Percentiles rank a stretch among this genome's conserved stretches.
These are phyloP conservation scores for Coffea canephora DNA, from an alignment of 257 asterid genomes.

Conservation along the genomic window DNA sequence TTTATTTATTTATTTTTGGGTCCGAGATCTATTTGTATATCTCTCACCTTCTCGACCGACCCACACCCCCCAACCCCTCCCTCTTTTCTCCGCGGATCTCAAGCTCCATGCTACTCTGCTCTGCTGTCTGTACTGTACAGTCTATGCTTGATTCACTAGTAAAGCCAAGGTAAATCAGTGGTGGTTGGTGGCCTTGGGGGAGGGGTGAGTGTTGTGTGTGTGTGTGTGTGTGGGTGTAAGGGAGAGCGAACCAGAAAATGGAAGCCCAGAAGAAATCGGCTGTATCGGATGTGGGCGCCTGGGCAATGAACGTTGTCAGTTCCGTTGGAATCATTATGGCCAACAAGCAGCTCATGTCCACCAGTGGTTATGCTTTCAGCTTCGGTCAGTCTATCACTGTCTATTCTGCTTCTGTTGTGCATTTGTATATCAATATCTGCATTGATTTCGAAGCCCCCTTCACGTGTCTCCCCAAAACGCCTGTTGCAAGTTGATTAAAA, in stretches of 20 bases:
- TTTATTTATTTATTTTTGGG: background rate
- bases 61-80: background rate
- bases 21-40: constrained; percentile 5
- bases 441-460: background rate
- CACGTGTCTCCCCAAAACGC: background rate
- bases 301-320: constrained; percentile 96
- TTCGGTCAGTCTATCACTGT: constrained; percentile 53
- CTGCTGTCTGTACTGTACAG: background rate
- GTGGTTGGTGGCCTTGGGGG: background rate
- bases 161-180: background rate
- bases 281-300: constrained; percentile 91
- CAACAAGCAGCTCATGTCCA: constrained; percentile 91
- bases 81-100: constrained; percentile 1
- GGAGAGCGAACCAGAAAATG: constrained; percentile 31
- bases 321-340: constrained; percentile 98
- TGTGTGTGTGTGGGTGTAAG: constrained; percentile 2
- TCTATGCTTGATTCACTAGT: background rate
- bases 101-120: background rate
- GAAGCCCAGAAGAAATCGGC: constrained; percentile 74
- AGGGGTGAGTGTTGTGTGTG: background rate
- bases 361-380: constrained; percentile 68
- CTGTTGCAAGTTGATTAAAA: background rate
- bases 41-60: background rate
- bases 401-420: background rate
- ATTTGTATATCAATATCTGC: background rate